These are phyloP conservation scores for Fusarium drepaniforme DNA, from an alignment of 2,329 filamentous ascomycete species.

Conservation along the genomic window DNA sequence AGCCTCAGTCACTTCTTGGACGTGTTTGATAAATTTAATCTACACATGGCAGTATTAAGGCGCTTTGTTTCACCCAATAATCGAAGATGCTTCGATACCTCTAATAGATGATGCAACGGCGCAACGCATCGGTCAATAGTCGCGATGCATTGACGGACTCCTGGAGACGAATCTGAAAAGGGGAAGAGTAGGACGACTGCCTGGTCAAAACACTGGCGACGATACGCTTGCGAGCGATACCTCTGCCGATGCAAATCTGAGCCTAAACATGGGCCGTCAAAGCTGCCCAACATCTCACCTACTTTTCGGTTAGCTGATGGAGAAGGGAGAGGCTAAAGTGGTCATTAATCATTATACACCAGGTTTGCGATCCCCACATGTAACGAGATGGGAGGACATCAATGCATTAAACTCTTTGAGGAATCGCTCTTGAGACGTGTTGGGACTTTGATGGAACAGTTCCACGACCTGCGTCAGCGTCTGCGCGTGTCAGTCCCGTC, in stretches of 20 bases:
- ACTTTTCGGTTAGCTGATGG: not conserved
- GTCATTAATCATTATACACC: not conserved
- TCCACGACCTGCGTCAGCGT: no score
- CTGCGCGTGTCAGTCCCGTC: not conserved
- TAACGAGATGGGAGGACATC: not conserved
- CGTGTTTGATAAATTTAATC: not conserved
- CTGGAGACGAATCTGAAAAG: not conserved
- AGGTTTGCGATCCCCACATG: not conserved
- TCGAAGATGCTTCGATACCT: not conserved
- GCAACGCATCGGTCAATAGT: not conserved
- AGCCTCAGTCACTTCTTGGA: fast-evolving
- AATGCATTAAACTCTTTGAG: not conserved
- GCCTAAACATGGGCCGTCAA: not conserved
- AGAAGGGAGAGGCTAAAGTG: not conserved
- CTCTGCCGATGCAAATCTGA: not conserved
- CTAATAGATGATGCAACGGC: not conserved
- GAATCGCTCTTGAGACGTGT: not conserved
- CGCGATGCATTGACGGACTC: not conserved
- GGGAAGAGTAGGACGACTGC: not conserved
- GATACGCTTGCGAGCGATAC: not conserved
- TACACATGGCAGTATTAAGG: not conserved
- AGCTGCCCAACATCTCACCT: not conserved
- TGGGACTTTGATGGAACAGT: no score
- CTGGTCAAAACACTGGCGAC: not conserved
- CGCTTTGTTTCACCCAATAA: not conserved